Evolutionary conservation across 2,329 filamentous ascomycete genomes (phyloP).

Genomic region (Fusarium anguioides): DNA sequence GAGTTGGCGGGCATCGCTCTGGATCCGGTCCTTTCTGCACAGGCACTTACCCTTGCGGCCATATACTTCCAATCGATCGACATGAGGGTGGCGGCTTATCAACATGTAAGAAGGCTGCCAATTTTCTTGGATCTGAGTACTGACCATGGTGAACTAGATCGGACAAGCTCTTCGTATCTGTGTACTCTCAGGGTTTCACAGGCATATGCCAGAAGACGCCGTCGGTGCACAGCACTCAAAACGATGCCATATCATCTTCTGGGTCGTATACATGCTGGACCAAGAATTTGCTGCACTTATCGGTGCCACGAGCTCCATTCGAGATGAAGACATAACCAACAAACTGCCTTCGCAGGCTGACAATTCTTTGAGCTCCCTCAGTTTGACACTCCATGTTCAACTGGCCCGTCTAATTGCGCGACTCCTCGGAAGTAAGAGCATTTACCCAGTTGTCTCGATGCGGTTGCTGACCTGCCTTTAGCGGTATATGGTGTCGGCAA

Average conservation of each 20-base stretch:
- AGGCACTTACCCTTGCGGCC: slow-evolving; percentile 51
- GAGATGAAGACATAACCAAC: slow-evolving; percentile 48
- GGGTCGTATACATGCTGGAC: slow-evolving; percentile 48
- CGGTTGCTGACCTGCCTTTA: slow-evolving; percentile 3
- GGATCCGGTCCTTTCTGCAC: slow-evolving; percentile 32
- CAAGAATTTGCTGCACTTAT: slow-evolving; percentile 45
- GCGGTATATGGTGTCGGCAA: slow-evolving; percentile 46
- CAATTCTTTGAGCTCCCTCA: slow-evolving; percentile 41
- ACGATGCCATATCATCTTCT: slow-evolving; percentile 46
- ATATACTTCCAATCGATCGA: slow-evolving; percentile 56
- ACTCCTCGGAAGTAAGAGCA: slow-evolving; percentile 39
- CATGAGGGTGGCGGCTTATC: slow-evolving; percentile 53
- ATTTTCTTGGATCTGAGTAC: accelerated
- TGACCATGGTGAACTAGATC: slow-evolving; percentile 28
- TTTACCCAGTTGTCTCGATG: too few species aligned
- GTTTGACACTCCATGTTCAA: slow-evolving; percentile 44
- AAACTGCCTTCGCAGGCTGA: slow-evolving; percentile 46
- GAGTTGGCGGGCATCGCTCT: slow-evolving; percentile 46
- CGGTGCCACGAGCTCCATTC: slow-evolving; percentile 44
- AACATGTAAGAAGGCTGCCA: slow-evolving; percentile 51
- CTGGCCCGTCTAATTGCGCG: slow-evolving; percentile 43
- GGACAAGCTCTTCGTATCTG: slow-evolving; percentile 50
- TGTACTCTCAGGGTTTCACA: slow-evolving; percentile 47
- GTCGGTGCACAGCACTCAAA: slow-evolving; percentile 42
- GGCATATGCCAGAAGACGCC: slow-evolving; percentile 41